A percentile compares a stretch with the other conserved stretches of the same genome.
phyloP scores from a whole-genome alignment of 1,284 basidiomycete genomes.

The Marasmius oreades region DNA sequence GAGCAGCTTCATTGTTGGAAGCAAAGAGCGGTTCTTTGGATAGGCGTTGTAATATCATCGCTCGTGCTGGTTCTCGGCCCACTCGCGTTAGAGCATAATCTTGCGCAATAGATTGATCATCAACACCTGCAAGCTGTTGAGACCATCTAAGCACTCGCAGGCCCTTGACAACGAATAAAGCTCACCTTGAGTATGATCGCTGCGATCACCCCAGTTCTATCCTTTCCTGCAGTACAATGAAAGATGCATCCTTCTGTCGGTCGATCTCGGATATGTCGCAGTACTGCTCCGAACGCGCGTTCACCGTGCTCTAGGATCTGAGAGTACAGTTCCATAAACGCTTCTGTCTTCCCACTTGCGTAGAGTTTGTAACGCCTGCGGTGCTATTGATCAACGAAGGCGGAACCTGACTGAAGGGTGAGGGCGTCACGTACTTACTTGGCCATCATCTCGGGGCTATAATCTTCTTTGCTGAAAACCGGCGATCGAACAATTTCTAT shows the following conservation, averaged over 20 bases:
- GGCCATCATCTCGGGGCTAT: conserved; percentile 78
- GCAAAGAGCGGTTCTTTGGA: conserved; percentile 68
- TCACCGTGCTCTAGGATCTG: conserved; percentile 75
- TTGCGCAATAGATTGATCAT: conserved; percentile 57
- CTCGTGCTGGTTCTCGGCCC: conserved; percentile 71
- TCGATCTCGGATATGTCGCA: conserved; percentile 66
- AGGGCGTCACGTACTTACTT: conserved; percentile 53
- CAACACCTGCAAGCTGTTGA: conserved; percentile 63
- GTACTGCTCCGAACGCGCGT: conserved; percentile 56
- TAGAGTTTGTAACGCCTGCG: conserved; percentile 70
- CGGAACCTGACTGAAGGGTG: not conserved
- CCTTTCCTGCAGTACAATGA: conserved; percentile 81
- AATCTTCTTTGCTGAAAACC: conserved; percentile 70
- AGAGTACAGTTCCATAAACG: conserved; percentile 76
- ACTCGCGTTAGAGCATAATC: conserved; percentile 75
- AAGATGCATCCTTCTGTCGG: conserved; percentile 63
- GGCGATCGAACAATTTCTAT: conserved; percentile 57
- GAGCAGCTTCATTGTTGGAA: conserved; percentile 63
- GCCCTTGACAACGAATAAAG: not conserved
- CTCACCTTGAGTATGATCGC: conserved; percentile 66
- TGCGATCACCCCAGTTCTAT: conserved; percentile 73
- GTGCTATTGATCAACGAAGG: not conserved
- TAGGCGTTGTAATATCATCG: conserved; percentile 62
- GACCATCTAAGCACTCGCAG: not conserved
- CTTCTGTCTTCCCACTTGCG: conserved; percentile 76